phyloP scores from a whole-genome alignment of 306 rosid genomes.

The Sophora flavescens region DNA sequence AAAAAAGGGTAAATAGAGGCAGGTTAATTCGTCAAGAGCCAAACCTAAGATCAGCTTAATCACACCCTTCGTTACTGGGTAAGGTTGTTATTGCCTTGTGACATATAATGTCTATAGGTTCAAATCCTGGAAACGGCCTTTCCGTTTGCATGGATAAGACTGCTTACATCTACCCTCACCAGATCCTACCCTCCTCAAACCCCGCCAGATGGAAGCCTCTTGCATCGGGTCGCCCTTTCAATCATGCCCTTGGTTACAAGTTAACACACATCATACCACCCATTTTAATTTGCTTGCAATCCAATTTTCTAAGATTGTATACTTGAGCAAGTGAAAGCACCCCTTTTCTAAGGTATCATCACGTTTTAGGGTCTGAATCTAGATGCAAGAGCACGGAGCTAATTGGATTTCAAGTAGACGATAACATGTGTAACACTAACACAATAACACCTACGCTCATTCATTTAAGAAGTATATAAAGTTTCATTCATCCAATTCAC shows the following conservation, averaged over 20 bases:
- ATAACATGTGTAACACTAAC: not conserved
- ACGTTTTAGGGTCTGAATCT: not conserved
- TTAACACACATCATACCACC: not conserved
- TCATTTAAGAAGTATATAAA: not conserved
- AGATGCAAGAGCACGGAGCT: too few species aligned
- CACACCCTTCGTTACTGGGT: not conserved
- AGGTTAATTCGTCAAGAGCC: not conserved
- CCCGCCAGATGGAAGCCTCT: too few species aligned
- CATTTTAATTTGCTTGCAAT: not conserved
- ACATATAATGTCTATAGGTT: too few species aligned
- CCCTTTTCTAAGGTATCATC: too few species aligned
- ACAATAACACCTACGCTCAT: not conserved
- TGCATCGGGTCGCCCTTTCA: too few species aligned
- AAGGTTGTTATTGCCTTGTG: too few species aligned
- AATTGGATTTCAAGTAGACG: not conserved
- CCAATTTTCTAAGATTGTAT: not conserved
- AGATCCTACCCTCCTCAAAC: too few species aligned
- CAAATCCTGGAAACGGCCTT: too few species aligned
- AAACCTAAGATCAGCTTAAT: not conserved
- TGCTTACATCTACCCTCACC: too few species aligned
- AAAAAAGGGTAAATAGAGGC: not conserved
- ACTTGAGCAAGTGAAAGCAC: not conserved
- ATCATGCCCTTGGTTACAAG: not conserved
- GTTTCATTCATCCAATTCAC: not conserved
- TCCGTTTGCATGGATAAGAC: too few species aligned